phyloP scores from a whole-genome alignment of 1,139 yeast genomes.

The Protomyces pachydermus region DNA sequence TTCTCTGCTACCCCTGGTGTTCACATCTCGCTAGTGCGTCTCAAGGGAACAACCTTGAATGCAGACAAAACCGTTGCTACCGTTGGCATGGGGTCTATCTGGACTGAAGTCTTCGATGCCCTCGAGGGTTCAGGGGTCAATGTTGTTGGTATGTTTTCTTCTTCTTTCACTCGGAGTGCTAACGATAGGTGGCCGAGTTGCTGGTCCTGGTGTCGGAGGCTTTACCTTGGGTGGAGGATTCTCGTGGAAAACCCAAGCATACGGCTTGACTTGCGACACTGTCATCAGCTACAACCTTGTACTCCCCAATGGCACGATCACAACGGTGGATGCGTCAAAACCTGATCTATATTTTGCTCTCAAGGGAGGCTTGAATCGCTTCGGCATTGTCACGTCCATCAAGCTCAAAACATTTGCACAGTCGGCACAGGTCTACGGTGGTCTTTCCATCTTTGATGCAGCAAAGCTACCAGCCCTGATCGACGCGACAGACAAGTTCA shows the following conservation, averaged over 20 bases:
- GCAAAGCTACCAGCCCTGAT: constrained; percentile 3
- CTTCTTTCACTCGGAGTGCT: background rate
- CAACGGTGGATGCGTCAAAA: background rate
- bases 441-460: background rate
- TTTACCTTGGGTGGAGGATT: constrained; percentile 10
- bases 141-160: background rate
- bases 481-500: constrained; percentile 3
- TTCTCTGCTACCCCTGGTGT: constrained; percentile 14
- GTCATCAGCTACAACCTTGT: constrained; percentile 8
- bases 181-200: background rate
- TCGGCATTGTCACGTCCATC: constrained; percentile 17
- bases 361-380: constrained; percentile 12
- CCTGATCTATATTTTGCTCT: constrained; percentile 20
- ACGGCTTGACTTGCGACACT: constrained; percentile 11
- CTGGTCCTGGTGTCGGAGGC: constrained; percentile 6
- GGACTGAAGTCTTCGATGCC: constrained; percentile 2
- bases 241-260: constrained; percentile 2
- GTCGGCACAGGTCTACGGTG: constrained; percentile 1
- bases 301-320: constrained; percentile 14
- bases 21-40: constrained; percentile 13
- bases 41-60: background rate
- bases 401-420: constrained; percentile 1
- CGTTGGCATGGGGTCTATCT: constrained; percentile 4
- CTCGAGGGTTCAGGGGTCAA: constrained; percentile 4
- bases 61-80: constrained; percentile 9